Conservation (phyloP, 1,284 basidiomycete genomes). For the Tilletia indica region DNA sequence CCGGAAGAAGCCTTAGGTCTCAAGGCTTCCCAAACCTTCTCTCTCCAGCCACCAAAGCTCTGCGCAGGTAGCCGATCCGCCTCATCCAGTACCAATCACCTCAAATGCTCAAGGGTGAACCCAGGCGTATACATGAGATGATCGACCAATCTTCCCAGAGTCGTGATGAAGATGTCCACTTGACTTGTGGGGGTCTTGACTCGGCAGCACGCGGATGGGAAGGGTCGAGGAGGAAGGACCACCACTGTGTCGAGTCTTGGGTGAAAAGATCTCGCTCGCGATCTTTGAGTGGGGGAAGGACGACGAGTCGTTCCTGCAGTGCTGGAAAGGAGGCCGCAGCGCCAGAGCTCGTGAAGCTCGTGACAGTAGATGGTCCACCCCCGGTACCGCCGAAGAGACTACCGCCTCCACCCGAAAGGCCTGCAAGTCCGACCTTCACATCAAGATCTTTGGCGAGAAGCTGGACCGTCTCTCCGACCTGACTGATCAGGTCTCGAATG, state of each 20-base stretch:
- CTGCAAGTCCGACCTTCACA: slow-evolving; percentile 66
- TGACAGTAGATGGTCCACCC: slow-evolving; percentile 17
- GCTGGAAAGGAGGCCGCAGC: slow-evolving; percentile 51
- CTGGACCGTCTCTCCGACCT: slow-evolving; percentile 90
- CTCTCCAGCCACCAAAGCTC: slow-evolving; percentile 86
- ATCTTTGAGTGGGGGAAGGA: too few relatives aligned
- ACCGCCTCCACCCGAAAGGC: background rate
- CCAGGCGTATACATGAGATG: slow-evolving; percentile 80
- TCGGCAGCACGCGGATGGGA: too few relatives aligned
- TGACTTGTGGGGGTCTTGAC: slow-evolving; percentile 59
- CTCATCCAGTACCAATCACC: slow-evolving; percentile 95
- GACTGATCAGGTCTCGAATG: slow-evolving; percentile 88
- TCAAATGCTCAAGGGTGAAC: slow-evolving; percentile 87
- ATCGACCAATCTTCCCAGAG: slow-evolving; percentile 90
- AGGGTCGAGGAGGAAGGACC: background rate
- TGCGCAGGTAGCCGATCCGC: slow-evolving; percentile 91
- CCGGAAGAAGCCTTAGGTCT: slow-evolving; percentile 17
- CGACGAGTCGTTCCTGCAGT: slow-evolving; percentile 47
- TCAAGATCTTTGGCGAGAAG: slow-evolving; percentile 70
- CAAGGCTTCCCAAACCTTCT: slow-evolving; percentile 11
- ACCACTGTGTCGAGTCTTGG: background rate
- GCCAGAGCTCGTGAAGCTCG: too few relatives aligned
- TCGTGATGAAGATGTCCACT: slow-evolving; percentile 91
- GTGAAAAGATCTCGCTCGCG: background rate
- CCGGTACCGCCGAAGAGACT: background rate